Evolutionary conservation across 164 flowering plant genomes (phyloP).

Genomic region (Houttuynia cordata): DNA sequence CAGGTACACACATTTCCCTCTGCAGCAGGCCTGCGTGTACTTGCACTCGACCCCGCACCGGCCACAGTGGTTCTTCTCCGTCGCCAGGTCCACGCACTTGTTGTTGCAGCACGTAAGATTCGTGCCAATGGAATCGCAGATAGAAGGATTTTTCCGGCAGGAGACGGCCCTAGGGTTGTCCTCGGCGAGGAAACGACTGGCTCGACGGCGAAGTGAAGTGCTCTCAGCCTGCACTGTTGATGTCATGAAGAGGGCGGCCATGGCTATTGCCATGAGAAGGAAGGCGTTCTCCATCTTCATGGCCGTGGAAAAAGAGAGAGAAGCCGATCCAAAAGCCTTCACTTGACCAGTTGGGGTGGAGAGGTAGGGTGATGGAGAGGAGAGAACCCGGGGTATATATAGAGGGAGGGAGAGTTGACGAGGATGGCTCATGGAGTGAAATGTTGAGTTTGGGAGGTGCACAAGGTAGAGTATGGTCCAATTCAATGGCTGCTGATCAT

Average conservation of each 20-base stretch:
- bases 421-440: background rate
- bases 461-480: background rate
- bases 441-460: background rate
- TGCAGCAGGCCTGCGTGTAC: slow-evolving; percentile 11
- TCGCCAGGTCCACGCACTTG: slow-evolving; percentile 14
- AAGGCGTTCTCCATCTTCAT: background rate
- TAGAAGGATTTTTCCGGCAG: background rate
- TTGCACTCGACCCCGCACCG: slow-evolving; percentile 14
- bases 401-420: background rate
- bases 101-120: slow-evolving; percentile 11
- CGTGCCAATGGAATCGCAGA: background rate
- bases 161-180: background rate
- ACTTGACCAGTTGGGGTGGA: background rate
- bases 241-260: background rate
- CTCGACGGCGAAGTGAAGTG: background rate
- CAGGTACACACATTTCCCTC: slow-evolving; percentile 4
- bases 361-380: background rate
- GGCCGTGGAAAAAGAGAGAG: background rate
- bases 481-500: too few relatives aligned
- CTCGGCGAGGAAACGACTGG: slow-evolving; percentile 3
- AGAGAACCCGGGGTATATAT: background rate
- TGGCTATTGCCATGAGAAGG: slow-evolving; percentile 1
- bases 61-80: slow-evolving; percentile 13
- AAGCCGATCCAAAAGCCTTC: background rate
- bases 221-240: background rate